These are phyloP conservation scores for Leccinum disarticulatum DNA, from an alignment of 768 basidiomycete species.

Conservation along the genomic window DNA sequence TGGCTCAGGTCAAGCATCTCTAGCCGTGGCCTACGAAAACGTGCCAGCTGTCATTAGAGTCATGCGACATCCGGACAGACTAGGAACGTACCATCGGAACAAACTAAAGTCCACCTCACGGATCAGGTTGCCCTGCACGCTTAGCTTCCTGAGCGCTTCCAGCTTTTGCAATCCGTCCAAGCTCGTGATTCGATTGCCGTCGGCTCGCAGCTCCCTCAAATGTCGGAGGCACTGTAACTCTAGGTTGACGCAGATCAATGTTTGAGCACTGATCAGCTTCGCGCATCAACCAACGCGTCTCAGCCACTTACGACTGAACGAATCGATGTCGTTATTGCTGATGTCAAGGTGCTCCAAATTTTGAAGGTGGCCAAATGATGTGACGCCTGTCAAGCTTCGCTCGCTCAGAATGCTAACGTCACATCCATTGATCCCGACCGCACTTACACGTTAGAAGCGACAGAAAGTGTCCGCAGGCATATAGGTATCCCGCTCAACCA, in stretches of 20 bases:
- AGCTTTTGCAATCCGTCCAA: constrained; percentile 77
- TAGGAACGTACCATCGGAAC: constrained; percentile 59
- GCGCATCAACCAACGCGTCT: neutral
- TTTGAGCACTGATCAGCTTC: neutral
- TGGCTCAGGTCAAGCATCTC: constrained; percentile 82
- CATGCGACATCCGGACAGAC: constrained; percentile 7
- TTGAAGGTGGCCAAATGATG: constrained; percentile 83
- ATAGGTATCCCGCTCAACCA: constrained; percentile 81
- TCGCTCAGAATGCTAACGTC: constrained; percentile 17
- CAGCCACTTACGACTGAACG: constrained; percentile 70
- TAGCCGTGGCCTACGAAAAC: constrained; percentile 48
- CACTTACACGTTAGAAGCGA: constrained; percentile 67
- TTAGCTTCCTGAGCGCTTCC: constrained; percentile 82
- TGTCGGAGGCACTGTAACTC: constrained; percentile 84
- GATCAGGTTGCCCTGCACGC: constrained; percentile 74
- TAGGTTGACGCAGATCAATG: constrained; percentile 34
- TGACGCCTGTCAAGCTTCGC: constrained; percentile 75
- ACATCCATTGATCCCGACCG: constrained; percentile 5
- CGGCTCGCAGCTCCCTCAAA: constrained; percentile 86
- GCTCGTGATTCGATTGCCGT: constrained; percentile 75
- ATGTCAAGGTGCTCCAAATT: constrained; percentile 91
- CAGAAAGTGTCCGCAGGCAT: constrained; percentile 72
- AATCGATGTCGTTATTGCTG: constrained; percentile 86
- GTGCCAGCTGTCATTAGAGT: constrained; percentile 11
- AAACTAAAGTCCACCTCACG: constrained; percentile 55